Evolutionary conservation across 2,329 filamentous ascomycete genomes (phyloP), one percentile per base, ranked within the genome.

Genomic region (Arthrobotrys musiformis): DNA sequence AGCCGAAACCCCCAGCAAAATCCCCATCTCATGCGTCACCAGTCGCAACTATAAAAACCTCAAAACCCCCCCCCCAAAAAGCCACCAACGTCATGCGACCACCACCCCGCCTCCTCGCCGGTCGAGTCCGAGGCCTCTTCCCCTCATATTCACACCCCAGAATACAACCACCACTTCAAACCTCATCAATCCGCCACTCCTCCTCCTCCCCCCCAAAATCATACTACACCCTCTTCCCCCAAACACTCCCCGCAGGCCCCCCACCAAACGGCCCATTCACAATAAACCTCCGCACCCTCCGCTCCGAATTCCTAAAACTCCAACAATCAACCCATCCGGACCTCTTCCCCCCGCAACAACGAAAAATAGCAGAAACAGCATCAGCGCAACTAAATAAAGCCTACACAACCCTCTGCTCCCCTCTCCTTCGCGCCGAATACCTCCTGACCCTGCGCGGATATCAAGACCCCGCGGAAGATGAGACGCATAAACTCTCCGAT

Each of bases 361-460:
- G 86, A 83, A 86, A 90, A 84, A 81, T 87, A 56, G 93, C 93
- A 19, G 92, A 96, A 83, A 91, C 90, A 0, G 86, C 90, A n/a
- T 95, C 92, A 8, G 89, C 93, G 6, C 88, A 89, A 26, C 94
- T 98, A 83, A 98, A 98, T 86, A 91, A 93, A 79, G 95, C 95
- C 0, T 98, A 96, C 87, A 91, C 89, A 81, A 97, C 94, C 1
- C 88, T 99, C 0, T 86, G 88, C 60, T 89, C 91, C 80, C 94
- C 95, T 15, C 86, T 99, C 11, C 84, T 89, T 56, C 89, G 95
- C 24, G 94, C 94, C n/a, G 93, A 97, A 83, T 97, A 98, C 83
- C 85, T 98, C 4, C 88, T 98, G 0, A 84, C 85, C 2, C 85
- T 91, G 64, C 87, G 90, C 44, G 93, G 90, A 0, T 56, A 70